Conservation (phyloP, 2,329 filamentous ascomycete species). For the Claviceps fusiformis region DNA sequence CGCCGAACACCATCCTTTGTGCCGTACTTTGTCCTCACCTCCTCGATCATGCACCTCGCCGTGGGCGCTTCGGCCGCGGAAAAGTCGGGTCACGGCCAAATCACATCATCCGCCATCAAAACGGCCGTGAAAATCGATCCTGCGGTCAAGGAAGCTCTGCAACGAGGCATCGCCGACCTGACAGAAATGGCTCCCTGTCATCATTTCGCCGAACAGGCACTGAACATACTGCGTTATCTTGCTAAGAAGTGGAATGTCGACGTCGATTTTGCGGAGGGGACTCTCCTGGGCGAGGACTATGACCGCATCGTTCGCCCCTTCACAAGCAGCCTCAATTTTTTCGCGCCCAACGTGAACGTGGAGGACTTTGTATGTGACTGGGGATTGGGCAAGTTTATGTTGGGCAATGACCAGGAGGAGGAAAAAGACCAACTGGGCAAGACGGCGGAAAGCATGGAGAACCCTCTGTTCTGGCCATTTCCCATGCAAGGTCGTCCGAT, state of each 20-base stretch:
- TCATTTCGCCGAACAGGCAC: constrained; percentile 45
- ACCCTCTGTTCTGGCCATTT: constrained; percentile 47
- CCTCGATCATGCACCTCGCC: constrained; percentile 46
- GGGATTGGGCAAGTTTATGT: constrained; percentile 17
- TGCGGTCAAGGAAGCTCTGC: constrained; percentile 30
- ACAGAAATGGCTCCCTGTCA: constrained; percentile 49
- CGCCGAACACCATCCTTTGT: constrained; percentile 47
- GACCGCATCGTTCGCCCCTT: constrained; percentile 31
- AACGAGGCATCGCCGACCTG: constrained; percentile 41
- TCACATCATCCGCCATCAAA: constrained; percentile 13
- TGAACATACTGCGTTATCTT: constrained; percentile 45
- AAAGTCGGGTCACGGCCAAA: constrained; percentile 7
- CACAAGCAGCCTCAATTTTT: constrained; percentile 43
- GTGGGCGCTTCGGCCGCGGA: constrained; percentile 27
- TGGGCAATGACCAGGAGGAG: constrained; percentile 4
- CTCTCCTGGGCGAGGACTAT: constrained; percentile 22
- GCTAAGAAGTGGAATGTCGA: constrained; percentile 46
- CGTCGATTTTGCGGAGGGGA: constrained; percentile 26
- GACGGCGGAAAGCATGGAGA: constrained; percentile 28
- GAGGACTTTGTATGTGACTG: constrained; percentile 35
- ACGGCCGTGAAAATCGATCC: constrained; percentile 23
- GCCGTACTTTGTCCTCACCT: constrained; percentile 47
- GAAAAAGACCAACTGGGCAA: constrained; percentile 10
- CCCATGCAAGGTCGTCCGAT: constrained; percentile 46
- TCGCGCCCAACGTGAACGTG: constrained; percentile 34